phyloP scores from a whole-genome alignment of 1,284 basidiomycete genomes.

The Puccinia triticina region DNA sequence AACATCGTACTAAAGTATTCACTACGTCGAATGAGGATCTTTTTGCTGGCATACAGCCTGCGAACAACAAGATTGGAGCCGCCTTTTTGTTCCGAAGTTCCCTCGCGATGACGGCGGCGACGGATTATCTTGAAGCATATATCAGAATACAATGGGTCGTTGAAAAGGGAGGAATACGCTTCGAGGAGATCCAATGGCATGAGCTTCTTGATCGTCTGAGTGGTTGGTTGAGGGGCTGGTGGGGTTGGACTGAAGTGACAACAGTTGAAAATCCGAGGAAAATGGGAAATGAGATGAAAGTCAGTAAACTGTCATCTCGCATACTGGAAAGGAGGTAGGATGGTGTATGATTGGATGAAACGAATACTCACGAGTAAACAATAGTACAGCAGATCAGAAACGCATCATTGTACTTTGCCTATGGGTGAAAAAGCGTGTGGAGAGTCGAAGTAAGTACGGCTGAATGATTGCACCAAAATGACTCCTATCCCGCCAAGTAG shows the following conservation, averaged over 20 bases:
- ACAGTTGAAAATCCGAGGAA: neutral
- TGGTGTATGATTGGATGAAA: neutral
- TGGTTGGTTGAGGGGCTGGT: constrained; percentile 20
- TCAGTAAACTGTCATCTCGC: constrained; percentile 39
- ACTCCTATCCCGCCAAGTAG: neutral
- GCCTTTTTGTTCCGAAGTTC: constrained; percentile 9
- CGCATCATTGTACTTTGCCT: constrained; percentile 56
- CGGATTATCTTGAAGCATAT: constrained; percentile 57
- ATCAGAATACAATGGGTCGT: constrained; percentile 58
- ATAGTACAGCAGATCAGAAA: constrained; percentile 62
- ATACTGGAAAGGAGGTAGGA: neutral
- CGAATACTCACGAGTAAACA: constrained; percentile 55
- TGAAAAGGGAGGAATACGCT: constrained; percentile 57
- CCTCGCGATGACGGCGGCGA: constrained; percentile 10
- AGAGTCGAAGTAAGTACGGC: neutral
- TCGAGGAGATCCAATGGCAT: constrained; percentile 57
- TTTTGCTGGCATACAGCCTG: constrained; percentile 61
- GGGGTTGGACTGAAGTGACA: constrained; percentile 32
- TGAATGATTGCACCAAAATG: too few relatives aligned
- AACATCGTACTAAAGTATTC: constrained; percentile 61
- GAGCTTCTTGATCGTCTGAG: constrained; percentile 53
- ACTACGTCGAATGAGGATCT: constrained; percentile 60
- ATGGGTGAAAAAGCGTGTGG: neutral
- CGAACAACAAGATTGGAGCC: constrained; percentile 52
- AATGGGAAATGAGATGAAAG: neutral